These are phyloP conservation scores for Hypomyces rosellus DNA, from an alignment of 2,329 filamentous ascomycete species.

Conservation along the genomic window DNA sequence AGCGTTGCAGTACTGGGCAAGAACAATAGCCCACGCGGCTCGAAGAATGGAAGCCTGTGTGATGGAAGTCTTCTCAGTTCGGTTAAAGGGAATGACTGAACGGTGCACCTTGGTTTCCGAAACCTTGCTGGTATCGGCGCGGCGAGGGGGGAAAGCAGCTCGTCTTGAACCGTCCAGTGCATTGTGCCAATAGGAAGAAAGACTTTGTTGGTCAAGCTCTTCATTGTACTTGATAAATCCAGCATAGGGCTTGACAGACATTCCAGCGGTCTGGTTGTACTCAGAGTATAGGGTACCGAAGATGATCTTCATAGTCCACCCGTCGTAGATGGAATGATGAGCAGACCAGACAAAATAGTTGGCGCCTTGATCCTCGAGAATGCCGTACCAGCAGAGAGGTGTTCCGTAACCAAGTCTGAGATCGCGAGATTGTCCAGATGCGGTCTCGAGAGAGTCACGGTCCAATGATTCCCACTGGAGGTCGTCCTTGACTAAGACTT, in stretches of 20 bases:
- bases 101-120: conserved; percentile 4
- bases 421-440: not conserved
- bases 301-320: conserved; percentile 11
- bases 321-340: conserved; percentile 15
- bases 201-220: conserved; percentile 17
- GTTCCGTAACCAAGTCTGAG: conserved; percentile 7
- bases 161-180: conserved; percentile 8
- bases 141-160: conserved; percentile 12
- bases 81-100: too few relatives aligned
- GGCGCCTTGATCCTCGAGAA: not conserved
- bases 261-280: not conserved
- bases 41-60: conserved; percentile 19
- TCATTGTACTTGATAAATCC: conserved; percentile 21
- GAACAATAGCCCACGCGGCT: conserved; percentile 26
- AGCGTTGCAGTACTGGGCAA: conserved; percentile 29
- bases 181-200: conserved; percentile 10
- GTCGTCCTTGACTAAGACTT: conserved; percentile 3
- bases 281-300: conserved; percentile 3
- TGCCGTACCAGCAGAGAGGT: conserved; percentile 6
- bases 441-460: not conserved
- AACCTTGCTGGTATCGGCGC: not conserved
- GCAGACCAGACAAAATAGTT: not conserved
- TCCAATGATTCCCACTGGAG: not conserved
- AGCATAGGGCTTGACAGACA: not conserved
- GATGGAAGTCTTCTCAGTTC: conserved; percentile 2